Evolutionary conservation across 176 grass and related monocot species (phyloP).

Genomic region (Juncus effusus): DNA sequence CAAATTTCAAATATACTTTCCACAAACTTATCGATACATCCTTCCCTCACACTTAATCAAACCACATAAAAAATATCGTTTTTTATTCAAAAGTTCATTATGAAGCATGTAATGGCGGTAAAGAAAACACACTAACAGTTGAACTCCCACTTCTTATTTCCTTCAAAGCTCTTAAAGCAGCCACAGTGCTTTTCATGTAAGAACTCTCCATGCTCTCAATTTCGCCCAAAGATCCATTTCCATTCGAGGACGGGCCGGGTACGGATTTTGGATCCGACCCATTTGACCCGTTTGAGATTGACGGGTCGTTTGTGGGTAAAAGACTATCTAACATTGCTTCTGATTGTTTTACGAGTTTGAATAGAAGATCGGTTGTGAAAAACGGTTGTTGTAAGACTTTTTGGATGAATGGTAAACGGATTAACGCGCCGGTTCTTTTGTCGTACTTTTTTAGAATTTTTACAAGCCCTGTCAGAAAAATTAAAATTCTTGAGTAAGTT

Average conservation of each 20-base stretch:
- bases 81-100: no score
- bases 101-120: conserved; percentile 55
- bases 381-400: conserved; percentile 91
- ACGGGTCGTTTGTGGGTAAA: conserved; percentile 48
- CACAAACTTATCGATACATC: no score
- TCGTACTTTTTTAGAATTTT: conserved; percentile 99
- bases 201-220: conserved; percentile 86
- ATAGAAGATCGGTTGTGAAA: conserved; percentile 86
- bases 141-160: conserved; percentile 83
- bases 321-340: conserved; percentile 79
- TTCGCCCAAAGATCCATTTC: conserved; percentile 58
- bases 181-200: conserved; percentile 87
- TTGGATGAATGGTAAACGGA: conserved; percentile 80
- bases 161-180: conserved; percentile 69
- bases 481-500: background rate
- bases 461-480: conserved; percentile 53
- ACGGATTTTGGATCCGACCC: background rate
- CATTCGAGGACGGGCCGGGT: background rate
- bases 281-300: conserved; percentile 38
- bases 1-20: no score
- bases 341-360: conserved; percentile 82
- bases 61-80: no score
- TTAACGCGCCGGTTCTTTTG: conserved; percentile 86
- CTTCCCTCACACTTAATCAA: no score
- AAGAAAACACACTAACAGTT: conserved; percentile 74